These are phyloP conservation scores for Fusarium sp. DNA, from an alignment of 2,329 filamentous ascomycete genomes.

Conservation along the genomic window DNA sequence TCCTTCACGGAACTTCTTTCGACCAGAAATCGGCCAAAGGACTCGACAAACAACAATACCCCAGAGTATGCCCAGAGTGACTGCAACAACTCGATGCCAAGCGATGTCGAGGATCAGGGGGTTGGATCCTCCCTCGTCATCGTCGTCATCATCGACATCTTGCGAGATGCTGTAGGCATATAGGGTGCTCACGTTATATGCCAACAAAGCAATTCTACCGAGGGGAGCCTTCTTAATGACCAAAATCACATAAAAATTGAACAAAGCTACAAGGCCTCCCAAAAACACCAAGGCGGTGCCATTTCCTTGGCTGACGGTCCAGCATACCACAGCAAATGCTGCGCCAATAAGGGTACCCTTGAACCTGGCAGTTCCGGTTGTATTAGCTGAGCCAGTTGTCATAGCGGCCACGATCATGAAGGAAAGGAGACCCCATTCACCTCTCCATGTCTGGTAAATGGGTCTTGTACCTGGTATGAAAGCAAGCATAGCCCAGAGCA, in stretches of 20 bases:
- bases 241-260: constrained; percentile 91
- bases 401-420: constrained; percentile 99
- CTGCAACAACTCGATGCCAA: constrained; percentile 86
- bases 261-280: constrained; percentile 83
- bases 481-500: constrained; percentile 88
- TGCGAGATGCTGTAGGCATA: constrained; percentile 93
- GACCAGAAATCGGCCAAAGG: constrained; percentile 93
- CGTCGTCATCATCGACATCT: constrained; percentile 82
- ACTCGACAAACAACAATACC: constrained; percentile 89
- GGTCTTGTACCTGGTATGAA: constrained; percentile 84
- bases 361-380: constrained; percentile 88
- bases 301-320: constrained; percentile 81
- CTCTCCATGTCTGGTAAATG: constrained; percentile 87
- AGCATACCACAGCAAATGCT: constrained; percentile 78
- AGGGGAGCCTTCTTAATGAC: constrained; percentile 87
- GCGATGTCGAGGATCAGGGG: constrained; percentile 91
- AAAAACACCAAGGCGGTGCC: constrained; percentile 81
- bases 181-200: constrained; percentile 94
- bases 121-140: constrained; percentile 86
- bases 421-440: constrained; percentile 95
- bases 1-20: constrained; percentile 88
- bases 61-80: constrained; percentile 90
- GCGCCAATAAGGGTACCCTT: constrained; percentile 88
- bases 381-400: constrained; percentile 97
- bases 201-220: constrained; percentile 92